Conservation (phyloP, 306 rosid genomes). For the Ormosia semicastrata region DNA sequence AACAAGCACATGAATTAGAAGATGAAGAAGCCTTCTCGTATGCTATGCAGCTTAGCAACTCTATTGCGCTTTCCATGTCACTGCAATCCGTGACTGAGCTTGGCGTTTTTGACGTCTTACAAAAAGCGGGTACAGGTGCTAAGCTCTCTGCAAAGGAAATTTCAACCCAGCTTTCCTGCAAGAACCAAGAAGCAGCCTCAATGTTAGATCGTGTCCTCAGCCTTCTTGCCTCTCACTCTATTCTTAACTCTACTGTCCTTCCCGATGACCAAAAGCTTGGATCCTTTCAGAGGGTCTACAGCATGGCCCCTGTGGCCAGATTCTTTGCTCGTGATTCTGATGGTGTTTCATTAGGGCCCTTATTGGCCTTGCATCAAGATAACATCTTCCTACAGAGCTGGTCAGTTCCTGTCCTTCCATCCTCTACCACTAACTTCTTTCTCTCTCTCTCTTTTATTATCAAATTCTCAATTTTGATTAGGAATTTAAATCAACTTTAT, state of each 20-base stretch:
- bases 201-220: constrained; percentile 61
- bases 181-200: constrained; percentile 38
- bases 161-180: constrained; percentile 30
- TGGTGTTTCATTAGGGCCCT: constrained; percentile 47
- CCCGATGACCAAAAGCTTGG: not conserved
- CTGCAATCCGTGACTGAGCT: constrained; percentile 45
- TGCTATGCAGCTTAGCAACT: constrained; percentile 34
- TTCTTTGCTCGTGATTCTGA: constrained; percentile 33
- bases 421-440: not conserved
- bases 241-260: constrained; percentile 31
- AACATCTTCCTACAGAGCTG: constrained; percentile 40
- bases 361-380: constrained; percentile 25
- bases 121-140: constrained; percentile 32
- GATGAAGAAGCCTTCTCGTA: constrained; percentile 41
- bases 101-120: constrained; percentile 49
- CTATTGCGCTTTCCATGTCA: constrained; percentile 36
- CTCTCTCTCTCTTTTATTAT: not conserved
- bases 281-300: constrained; percentile 26
- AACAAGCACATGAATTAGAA: not conserved
- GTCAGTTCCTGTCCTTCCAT: constrained; percentile 7
- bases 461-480: too few species aligned
- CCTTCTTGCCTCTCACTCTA: constrained; percentile 43
- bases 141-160: constrained; percentile 42
- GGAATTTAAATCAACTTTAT: too few species aligned
- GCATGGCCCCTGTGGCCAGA: constrained; percentile 37